These are phyloP conservation scores for Marchantia polymorpha DNA, from an alignment of 225 moss, liverwort and hornwort genomes.

Conservation along the genomic window DNA sequence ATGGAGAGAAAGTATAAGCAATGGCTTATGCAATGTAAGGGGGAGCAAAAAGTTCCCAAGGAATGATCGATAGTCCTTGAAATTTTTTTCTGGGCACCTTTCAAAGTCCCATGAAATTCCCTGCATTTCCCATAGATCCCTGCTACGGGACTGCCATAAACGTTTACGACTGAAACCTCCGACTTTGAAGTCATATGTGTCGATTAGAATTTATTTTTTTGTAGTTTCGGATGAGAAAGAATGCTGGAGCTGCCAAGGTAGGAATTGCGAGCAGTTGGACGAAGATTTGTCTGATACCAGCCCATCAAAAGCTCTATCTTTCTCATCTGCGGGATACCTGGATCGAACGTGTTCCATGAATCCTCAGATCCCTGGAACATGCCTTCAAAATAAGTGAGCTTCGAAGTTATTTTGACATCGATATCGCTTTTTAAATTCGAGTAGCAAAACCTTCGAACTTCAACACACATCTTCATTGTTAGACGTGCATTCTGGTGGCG, in stretches of 20 bases:
- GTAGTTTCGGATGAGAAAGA: neutral
- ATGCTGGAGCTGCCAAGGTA: no score
- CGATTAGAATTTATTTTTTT: neutral
- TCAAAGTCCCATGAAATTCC: no score
- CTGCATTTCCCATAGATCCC: neutral
- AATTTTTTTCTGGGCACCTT: no score
- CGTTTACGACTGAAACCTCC: neutral
- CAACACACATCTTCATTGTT: neutral
- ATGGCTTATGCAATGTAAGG: no score
- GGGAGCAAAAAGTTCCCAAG: no score
- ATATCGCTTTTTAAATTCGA: neutral
- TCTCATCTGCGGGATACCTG: conserved; percentile 77
- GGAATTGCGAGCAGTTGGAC: conserved; percentile 51
- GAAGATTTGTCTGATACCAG: conserved; percentile 78
- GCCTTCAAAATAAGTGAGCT: neutral
- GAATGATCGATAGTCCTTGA: no score
- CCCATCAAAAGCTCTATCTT: conserved; percentile 63
- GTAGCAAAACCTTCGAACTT: neutral
- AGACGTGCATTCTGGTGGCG: no score
- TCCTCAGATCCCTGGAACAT: neutral
- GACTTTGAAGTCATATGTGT: neutral
- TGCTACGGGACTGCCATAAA: neutral
- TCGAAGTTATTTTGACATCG: neutral
- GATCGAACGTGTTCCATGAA: neutral
- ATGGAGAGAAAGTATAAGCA: no score